Evolutionary conservation across 768 basidiomycete species (phyloP), one percentile per base, ranked within the genome.

Genomic region (Chalciporus piperatus): DNA sequence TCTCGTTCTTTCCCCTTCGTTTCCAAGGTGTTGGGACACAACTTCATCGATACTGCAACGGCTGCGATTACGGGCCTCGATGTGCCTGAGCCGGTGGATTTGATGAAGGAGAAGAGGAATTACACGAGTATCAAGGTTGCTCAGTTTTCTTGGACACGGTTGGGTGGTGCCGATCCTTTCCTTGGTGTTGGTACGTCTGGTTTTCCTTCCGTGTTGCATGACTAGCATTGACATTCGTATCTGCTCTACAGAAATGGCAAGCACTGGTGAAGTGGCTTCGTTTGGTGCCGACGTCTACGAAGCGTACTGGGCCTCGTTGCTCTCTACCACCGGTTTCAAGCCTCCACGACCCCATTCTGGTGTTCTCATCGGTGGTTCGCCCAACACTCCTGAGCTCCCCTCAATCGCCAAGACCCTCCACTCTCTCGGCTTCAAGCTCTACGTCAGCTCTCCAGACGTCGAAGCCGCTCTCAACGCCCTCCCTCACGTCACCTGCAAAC

Each of bases 1-100:
- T 98, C 96, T 22, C 87, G 97, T 19, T 96, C 93, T 27, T 98
- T 98, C 89, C 95, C 96, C 56, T 99, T 99, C 74, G 97, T 99
- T 3, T 97, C 93, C 53, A 98, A 98, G 76, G 96, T 98, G 16
- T 80, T 98, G 56, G 96, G 92, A 41, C 87, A 88, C 71, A 98
- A 99, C 77, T 98, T 98, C 70, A 93, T 99, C 59, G 90, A 98
- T 56, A 85, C 86, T 37, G 96, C 96, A 13, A 88, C 93, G 14
- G 80, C 84, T 22, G 94, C 94, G 17, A 96, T 96, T 58, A 81
- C 88, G 17, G 87, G 83, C 48, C 78, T 88, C 52, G 77, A 92
- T 57, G 92, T 98, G 0, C 97, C 97, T 2, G 87, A 85, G 56
- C 90, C 97, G 6, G 71, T 95, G 22, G 95, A 99, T 65, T 72